A percentile compares a stretch with the other conserved stretches of the same genome.
These are phyloP conservation scores for Rutstroemia sp. DNA, from an alignment of 2,329 filamentous ascomycete genomes.

Conservation along the genomic window DNA sequence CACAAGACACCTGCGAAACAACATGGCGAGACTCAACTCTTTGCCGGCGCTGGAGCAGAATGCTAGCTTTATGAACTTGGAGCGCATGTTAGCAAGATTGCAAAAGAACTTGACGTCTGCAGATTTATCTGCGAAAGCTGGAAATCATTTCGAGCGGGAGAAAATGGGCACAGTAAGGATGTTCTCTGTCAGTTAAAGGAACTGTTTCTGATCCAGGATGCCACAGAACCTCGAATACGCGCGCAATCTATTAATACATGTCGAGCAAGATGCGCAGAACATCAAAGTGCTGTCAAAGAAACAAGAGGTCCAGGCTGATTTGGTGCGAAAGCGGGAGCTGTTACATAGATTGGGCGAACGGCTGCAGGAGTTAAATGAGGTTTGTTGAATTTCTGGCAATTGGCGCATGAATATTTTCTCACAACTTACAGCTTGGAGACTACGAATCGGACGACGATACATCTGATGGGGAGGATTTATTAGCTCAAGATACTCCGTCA, in stretches of 20 bases:
- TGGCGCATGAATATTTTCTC: not conserved
- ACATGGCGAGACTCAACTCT: conserved; percentile 24
- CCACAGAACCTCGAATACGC: conserved; percentile 67
- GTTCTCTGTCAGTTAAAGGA: not conserved
- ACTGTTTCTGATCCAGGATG: not conserved
- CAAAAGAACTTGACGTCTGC: conserved; percentile 58
- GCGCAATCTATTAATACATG: conserved; percentile 56
- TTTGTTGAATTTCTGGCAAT: conserved; percentile 26
- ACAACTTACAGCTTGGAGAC: conserved; percentile 15
- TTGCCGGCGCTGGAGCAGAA: conserved; percentile 13
- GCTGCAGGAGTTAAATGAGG: conserved; percentile 60
- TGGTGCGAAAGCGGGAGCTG: conserved; percentile 57
- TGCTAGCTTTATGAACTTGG: conserved; percentile 40
- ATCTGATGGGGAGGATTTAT: conserved; percentile 49
- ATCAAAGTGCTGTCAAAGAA: conserved; percentile 51
- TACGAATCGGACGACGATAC: conserved; percentile 21
- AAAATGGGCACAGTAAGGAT: conserved; percentile 43
- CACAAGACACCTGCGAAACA: not conserved
- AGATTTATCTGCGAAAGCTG: conserved; percentile 48
- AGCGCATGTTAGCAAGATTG: conserved; percentile 56
- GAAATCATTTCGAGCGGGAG: conserved; percentile 56
- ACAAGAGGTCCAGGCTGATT: conserved; percentile 53
- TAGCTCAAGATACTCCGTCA: conserved; percentile 43
- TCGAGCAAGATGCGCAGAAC: conserved; percentile 61
- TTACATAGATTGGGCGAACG: conserved; percentile 60